Evolutionary conservation across 345 rosid genomes (phyloP).

Genomic region (Carallia brachiata): DNA sequence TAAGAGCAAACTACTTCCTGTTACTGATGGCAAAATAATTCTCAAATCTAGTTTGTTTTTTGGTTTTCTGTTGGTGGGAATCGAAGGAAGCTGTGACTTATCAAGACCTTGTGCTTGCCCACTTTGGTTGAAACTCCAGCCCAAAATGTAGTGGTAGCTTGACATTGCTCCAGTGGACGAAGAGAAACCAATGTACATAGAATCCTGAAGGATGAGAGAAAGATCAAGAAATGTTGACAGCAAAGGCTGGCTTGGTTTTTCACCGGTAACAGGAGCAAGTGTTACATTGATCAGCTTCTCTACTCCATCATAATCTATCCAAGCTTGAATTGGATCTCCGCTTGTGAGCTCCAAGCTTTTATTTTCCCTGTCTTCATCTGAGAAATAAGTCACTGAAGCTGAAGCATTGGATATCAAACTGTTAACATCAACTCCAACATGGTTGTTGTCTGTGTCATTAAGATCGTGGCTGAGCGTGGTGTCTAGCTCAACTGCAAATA

Average conservation of each 20-base stretch:
- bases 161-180: conserved; percentile 1
- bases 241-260: not conserved
- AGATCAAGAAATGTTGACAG: conserved; percentile 5
- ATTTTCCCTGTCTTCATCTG: not conserved
- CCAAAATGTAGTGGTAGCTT: conserved; percentile 9
- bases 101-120: conserved; percentile 4
- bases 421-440: conserved; percentile 19
- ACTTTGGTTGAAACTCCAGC: conserved; percentile 13
- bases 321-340: conserved; percentile 2
- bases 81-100: conserved; percentile 1
- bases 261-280: not conserved
- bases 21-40: not conserved
- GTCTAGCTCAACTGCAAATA: conserved; percentile 19
- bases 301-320: not conserved
- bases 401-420: conserved; percentile 4
- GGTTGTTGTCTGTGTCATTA: conserved; percentile 11
- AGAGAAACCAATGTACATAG: conserved; percentile 14
- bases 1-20: not conserved
- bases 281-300: conserved; percentile 1
- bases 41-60: too few relatives aligned
- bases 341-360: conserved; percentile 3
- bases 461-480: conserved; percentile 3
- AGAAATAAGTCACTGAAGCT: conserved; percentile 2
- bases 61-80: not conserved
- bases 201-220: not conserved